Conservation (phyloP, 1,284 basidiomycete genomes). For the Trichosporon sp. region DNA sequence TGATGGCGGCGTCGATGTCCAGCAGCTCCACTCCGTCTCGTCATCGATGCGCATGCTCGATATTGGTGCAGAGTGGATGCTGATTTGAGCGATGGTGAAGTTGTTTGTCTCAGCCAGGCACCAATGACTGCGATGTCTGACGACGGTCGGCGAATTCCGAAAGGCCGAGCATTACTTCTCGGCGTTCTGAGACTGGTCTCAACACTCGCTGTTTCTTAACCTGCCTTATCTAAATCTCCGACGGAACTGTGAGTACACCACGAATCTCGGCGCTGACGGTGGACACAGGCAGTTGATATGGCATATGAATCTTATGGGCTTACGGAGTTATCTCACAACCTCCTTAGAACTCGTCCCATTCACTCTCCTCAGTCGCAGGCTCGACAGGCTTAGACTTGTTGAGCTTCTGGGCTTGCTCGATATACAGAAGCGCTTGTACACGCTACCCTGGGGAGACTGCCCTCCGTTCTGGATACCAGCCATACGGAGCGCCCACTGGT, state of each 20-base stretch:
- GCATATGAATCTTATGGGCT: background rate
- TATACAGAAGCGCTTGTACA: background rate
- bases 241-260: background rate
- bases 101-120: background rate
- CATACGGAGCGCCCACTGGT: slow-evolving; percentile 3
- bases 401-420: background rate
- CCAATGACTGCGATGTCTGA: background rate
- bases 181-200: background rate
- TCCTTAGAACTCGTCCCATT: background rate
- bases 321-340: background rate
- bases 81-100: background rate
- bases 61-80: too few species aligned
- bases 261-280: background rate
- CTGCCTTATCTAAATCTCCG: too few species aligned
- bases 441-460: background rate
- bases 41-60: too few species aligned
- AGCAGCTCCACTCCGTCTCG: too few species aligned
- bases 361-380: background rate
- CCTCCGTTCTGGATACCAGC: background rate
- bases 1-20: too few species aligned
- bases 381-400: background rate
- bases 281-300: background rate
- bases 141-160: background rate
- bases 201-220: too few species aligned
- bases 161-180: background rate